Percentiles rank a stretch among this genome's conserved stretches.
These are phyloP conservation scores for Candida multigemmis DNA, from an alignment of 805 yeast genomes.

Conservation along the genomic window DNA sequence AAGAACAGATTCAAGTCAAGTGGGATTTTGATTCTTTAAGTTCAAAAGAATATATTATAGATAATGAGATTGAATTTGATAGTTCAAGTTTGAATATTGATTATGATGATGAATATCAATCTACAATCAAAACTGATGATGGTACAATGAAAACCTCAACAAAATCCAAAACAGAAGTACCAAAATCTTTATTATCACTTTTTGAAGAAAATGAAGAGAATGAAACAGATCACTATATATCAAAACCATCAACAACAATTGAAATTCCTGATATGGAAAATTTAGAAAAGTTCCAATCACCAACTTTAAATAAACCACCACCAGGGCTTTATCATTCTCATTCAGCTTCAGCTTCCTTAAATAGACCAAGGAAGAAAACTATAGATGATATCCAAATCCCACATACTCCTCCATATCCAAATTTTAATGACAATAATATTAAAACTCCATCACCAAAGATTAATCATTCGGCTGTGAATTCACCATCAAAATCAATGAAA, in stretches of 20 bases:
- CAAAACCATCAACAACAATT: slow-evolving; percentile 36
- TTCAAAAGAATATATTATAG: slow-evolving; percentile 63
- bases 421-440: slow-evolving; percentile 14
- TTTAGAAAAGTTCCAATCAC: slow-evolving; percentile 16
- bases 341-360: slow-evolving; percentile 28
- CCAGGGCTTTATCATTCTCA: slow-evolving; percentile 35
- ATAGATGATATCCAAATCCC: slow-evolving; percentile 12
- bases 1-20: slow-evolving; percentile 37
- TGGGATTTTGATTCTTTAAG: slow-evolving; percentile 90
- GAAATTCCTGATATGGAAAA: slow-evolving; percentile 66
- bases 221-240: slow-evolving; percentile 6
- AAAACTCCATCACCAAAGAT: slow-evolving; percentile 30
- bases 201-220: slow-evolving; percentile 72
- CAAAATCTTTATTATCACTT: slow-evolving; percentile 61
- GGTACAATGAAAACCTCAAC: too few species aligned
- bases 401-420: slow-evolving; percentile 33
- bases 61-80: slow-evolving; percentile 48
- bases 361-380: slow-evolving; percentile 27
- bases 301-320: slow-evolving; percentile 32
- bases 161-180: too few species aligned
- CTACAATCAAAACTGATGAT: slow-evolving; percentile 1
- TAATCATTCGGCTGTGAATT: slow-evolving; percentile 13
- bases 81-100: slow-evolving; percentile 19
- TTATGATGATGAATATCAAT: slow-evolving; percentile 9
- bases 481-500: slow-evolving; percentile 39